Conservation (phyloP, 805 yeast species). For the Ogataea degrootiae region DNA sequence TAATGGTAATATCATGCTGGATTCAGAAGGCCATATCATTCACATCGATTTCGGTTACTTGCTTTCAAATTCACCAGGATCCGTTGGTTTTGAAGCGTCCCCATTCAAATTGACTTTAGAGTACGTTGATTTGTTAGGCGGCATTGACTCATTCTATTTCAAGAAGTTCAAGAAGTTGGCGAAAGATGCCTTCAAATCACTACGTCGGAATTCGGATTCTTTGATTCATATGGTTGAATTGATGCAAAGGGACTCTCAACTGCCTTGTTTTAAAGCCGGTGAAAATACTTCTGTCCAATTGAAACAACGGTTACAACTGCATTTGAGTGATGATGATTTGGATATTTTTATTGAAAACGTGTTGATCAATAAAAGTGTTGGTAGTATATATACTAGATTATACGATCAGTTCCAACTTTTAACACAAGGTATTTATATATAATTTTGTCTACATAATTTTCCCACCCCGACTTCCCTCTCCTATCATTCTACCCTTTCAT, state of each 20-base stretch:
- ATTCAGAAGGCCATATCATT: conserved; percentile 89
- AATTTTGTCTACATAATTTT: conserved; percentile 5
- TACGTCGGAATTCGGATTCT: conserved; percentile 70
- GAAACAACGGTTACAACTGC: conserved; percentile 76
- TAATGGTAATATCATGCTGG: conserved; percentile 96
- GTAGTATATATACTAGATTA: conserved; percentile 83
- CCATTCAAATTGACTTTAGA: conserved; percentile 92
- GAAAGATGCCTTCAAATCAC: conserved; percentile 66
- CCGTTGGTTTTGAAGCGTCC: conserved; percentile 96
- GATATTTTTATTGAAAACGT: conserved; percentile 74
- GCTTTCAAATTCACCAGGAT: conserved; percentile 92
- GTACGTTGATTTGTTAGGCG: conserved; percentile 85
- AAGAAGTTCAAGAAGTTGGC: conserved; percentile 55
- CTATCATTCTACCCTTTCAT: neutral
- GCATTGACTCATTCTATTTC: conserved; percentile 59
- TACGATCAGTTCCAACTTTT: conserved; percentile 93
- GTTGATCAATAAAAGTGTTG: conserved; percentile 75
- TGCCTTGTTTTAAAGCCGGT: conserved; percentile 92
- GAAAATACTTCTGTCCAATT: conserved; percentile 74
- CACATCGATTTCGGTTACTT: conserved; percentile 95
- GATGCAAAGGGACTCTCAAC: conserved; percentile 85
- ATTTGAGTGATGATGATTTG: conserved; percentile 65
- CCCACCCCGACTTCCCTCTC: neutral
- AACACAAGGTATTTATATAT: conserved; percentile 91
- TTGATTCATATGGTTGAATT: conserved; percentile 81